A percentile compares a stretch with the other conserved stretches of the same genome.
phyloP scores from a whole-genome alignment of 345 rosid species.

The Melaleuca quinquenervia region DNA sequence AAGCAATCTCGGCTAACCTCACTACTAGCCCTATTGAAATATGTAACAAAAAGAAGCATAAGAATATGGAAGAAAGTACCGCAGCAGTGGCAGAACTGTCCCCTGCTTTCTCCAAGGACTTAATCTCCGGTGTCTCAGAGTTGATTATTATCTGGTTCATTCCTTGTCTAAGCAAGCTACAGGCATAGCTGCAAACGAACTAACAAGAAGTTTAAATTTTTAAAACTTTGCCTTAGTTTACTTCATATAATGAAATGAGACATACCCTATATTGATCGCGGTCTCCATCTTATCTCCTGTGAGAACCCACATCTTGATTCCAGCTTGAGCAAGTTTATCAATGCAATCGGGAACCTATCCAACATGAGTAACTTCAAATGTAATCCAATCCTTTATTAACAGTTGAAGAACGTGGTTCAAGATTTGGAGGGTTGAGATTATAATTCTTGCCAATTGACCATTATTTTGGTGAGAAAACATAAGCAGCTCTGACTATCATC shows the following conservation, averaged over 20 bases:
- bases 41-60: not conserved
- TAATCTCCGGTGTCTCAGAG: conserved; percentile 57
- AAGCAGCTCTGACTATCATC: not conserved
- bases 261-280: conserved; percentile 86
- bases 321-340: conserved; percentile 95
- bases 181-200: conserved; percentile 59
- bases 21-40: not conserved
- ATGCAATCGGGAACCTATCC: conserved; percentile 94
- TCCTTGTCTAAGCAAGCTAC: conserved; percentile 94
- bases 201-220: not conserved
- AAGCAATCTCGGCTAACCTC: not conserved
- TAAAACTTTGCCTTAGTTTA: not conserved
- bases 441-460: not conserved
- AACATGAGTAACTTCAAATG: not conserved
- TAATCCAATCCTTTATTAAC: not conserved
- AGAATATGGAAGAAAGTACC: conserved; percentile 21
- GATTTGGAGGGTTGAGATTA: not conserved
- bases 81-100: conserved; percentile 47
- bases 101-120: conserved; percentile 60
- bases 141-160: conserved; percentile 82
- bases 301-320: conserved; percentile 91
- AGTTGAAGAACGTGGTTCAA: not conserved
- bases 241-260: not conserved
- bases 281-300: conserved; percentile 99
- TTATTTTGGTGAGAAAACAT: not conserved